Evolutionary conservation across 2,329 filamentous ascomycete species (phyloP).

Genomic region (Cadophora sp.): DNA sequence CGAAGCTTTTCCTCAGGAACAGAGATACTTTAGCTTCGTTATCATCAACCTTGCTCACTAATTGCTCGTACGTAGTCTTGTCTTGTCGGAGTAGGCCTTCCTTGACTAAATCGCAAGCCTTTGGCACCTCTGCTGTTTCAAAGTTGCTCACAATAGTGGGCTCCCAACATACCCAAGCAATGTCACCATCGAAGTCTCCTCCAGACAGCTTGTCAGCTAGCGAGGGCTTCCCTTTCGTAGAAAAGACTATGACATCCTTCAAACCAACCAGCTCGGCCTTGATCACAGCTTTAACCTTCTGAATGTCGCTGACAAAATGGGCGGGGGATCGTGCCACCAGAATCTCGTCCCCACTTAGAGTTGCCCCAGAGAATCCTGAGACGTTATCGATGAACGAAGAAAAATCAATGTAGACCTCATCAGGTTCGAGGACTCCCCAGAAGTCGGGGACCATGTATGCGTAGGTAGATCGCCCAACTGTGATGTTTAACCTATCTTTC

Average conservation of each 20-base stretch:
- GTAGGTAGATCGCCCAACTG: slow-evolving; percentile 65
- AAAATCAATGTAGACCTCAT: slow-evolving; percentile 73
- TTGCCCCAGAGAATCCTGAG: slow-evolving; percentile 59
- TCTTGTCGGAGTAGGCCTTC: slow-evolving; percentile 59
- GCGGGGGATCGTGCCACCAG: slow-evolving; percentile 75
- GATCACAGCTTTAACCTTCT: slow-evolving; percentile 67
- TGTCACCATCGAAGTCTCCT: slow-evolving; percentile 83
- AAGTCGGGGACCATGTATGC: slow-evolving; percentile 75
- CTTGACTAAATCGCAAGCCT: slow-evolving; percentile 52
- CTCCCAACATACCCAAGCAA: slow-evolving; percentile 82
- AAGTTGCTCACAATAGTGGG: slow-evolving; percentile 70
- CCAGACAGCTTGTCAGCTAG: slow-evolving; percentile 76
- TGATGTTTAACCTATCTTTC: slow-evolving; percentile 65
- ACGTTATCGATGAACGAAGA: slow-evolving; percentile 63
- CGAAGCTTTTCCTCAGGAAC: slow-evolving; percentile 61
- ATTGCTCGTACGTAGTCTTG: slow-evolving; percentile 47
- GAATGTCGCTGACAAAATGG: slow-evolving; percentile 74
- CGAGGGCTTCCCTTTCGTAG: slow-evolving; percentile 64
- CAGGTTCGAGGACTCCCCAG: slow-evolving; percentile 61
- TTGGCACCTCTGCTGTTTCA: slow-evolving; percentile 60
- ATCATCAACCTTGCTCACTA: slow-evolving; percentile 26
- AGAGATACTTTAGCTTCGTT: slow-evolving; percentile 35
- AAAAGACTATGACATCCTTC: slow-evolving; percentile 82
- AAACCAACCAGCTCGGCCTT: slow-evolving; percentile 68
- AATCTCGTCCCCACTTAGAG: slow-evolving; percentile 64